Conservation (phyloP, 352 stramenopile species). For the Globisporangium mamillatum region DNA sequence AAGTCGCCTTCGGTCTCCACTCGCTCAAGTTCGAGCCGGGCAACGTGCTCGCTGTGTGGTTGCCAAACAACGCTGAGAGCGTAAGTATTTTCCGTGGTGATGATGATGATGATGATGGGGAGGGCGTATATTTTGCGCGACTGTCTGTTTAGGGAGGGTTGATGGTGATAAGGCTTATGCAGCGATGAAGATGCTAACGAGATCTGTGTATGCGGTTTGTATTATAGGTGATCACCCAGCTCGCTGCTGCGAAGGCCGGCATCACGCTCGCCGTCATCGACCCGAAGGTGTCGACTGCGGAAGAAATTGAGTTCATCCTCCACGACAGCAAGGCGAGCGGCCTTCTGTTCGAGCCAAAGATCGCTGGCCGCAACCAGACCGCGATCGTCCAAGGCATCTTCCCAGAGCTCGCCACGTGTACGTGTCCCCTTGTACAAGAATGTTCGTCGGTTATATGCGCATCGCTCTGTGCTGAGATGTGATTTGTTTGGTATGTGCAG, state of each 20-base stretch:
- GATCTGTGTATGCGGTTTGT: background rate
- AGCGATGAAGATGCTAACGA: background rate
- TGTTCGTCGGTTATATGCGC: background rate
- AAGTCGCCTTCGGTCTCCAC: slow-evolving; percentile 76
- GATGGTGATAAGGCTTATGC: background rate
- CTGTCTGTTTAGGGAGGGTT: background rate
- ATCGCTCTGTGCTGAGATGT: background rate
- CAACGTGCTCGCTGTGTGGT: slow-evolving; percentile 81
- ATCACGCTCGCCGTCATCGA: slow-evolving; percentile 83
- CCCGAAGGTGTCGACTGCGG: slow-evolving; percentile 58
- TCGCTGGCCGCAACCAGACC: slow-evolving; percentile 70
- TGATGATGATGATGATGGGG: background rate
- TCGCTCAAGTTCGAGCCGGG: slow-evolving; percentile 67
- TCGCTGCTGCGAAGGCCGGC: slow-evolving; percentile 79
- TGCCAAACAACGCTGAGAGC: slow-evolving; percentile 83
- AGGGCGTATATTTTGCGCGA: background rate
- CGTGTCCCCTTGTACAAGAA: slow-evolving; percentile 11
- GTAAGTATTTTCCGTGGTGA: slow-evolving; percentile 21
- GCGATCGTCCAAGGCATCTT: slow-evolving; percentile 69
- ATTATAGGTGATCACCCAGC: slow-evolving; percentile 62
- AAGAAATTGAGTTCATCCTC: slow-evolving; percentile 82
- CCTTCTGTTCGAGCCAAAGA: slow-evolving; percentile 85
- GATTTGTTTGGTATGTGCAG: slow-evolving; percentile 21
- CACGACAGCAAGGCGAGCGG: slow-evolving; percentile 77
- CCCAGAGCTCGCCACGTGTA: slow-evolving; percentile 75